Evolutionary conservation across 345 rosid genomes (phyloP), one percentile per base, ranked within the genome.

Genomic region (Capsella bursapastoris): DNA sequence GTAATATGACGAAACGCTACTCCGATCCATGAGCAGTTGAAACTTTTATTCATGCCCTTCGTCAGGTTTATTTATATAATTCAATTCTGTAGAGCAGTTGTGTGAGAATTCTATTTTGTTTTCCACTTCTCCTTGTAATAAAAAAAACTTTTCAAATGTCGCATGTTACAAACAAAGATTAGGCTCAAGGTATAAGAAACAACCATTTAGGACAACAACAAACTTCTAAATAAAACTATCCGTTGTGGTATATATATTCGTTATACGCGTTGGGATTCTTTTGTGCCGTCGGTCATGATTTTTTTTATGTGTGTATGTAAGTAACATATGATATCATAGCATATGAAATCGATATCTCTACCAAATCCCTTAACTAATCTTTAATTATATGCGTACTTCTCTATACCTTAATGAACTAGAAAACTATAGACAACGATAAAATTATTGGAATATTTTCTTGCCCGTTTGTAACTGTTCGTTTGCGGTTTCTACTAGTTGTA

Each of bases 391-490:
- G 18, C 10, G 41, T 8, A 38, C 4, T 49, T 72, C 7, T 28
- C 7, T 28, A 40, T 62, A 53, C 41, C 15, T 35, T 57, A 28
- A 15, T 13, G 12, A 68, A 37, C 3, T 31, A 61, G 18, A 51
- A 43, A 43, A 43, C 4, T 38, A 38, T 3, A 38, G 41, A 38
- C 27, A 50, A 67, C 7, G 57, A 35, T 37, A 8, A 25, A 31
- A 31, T 40, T 48, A 8, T 59, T 77, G 76, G 72, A 56, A 53
- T 69, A 37, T 44, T 29, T 44, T 57, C 67, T 41, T 77, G 72
- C 32, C 35, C 41, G 27, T 64, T 64, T 56, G 56, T 57, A 41
- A n/a, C 3, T 77, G 67, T 71, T 65, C 48, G 44, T 71, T 49
- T 77, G 38, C 51, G 35, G 75, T 48, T 22, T 70, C 38, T 35